Evolutionary conservation across 345 rosid species (phyloP).

Genomic region (Aegle marmelos): DNA sequence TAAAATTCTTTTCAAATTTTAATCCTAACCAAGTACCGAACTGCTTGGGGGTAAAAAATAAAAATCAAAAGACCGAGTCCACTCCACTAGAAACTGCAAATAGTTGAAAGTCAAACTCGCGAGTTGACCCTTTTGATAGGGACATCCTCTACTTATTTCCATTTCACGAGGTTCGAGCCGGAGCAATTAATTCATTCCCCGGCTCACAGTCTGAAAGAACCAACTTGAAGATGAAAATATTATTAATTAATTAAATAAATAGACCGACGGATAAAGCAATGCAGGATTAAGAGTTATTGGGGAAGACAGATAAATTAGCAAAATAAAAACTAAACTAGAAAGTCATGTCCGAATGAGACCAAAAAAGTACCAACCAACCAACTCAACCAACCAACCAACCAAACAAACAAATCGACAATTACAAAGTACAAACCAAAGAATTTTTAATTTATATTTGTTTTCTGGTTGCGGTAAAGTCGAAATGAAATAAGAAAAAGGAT

Average conservation of each 20-base stretch:
- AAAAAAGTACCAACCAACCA: background rate
- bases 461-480: background rate
- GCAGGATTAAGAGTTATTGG: background rate
- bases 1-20: background rate
- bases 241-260: too few relatives aligned
- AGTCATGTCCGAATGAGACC: background rate
- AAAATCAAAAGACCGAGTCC: background rate
- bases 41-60: background rate
- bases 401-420: too few relatives aligned
- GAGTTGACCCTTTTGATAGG: background rate
- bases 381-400: too few relatives aligned
- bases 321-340: too few relatives aligned
- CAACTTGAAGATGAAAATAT: too few relatives aligned
- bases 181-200: background rate
- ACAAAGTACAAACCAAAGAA: background rate
- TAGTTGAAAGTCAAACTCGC: background rate
- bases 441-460: background rate
- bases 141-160: too few relatives aligned
- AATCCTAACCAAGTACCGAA: background rate
- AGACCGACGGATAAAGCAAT: background rate
- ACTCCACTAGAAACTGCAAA: too few relatives aligned
- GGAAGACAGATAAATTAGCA: background rate
- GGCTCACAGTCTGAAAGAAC: too few relatives aligned
- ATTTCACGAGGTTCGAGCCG: background rate
- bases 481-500: background rate